phyloP scores from a whole-genome alignment of 129 eudicot species.

The Mikania micrantha region DNA sequence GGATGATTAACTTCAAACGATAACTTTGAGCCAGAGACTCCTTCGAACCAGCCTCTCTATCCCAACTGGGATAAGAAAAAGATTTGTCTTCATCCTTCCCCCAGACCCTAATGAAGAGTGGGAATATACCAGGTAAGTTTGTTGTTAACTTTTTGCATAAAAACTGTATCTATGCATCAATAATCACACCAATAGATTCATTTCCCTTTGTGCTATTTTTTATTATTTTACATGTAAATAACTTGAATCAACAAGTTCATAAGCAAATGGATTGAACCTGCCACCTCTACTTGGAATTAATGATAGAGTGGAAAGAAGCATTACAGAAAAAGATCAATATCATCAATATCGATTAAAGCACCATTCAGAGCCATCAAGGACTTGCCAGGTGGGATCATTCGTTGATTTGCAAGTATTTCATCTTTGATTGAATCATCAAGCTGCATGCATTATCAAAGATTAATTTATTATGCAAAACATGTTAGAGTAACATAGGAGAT shows the following conservation, averaged over 20 bases:
- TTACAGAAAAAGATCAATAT: slow-evolving; percentile 93
- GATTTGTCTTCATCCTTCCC: no score
- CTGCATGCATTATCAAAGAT: slow-evolving; percentile 38
- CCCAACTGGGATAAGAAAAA: no score
- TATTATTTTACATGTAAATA: background rate
- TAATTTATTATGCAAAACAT: slow-evolving; percentile 10
- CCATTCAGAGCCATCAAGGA: slow-evolving; percentile 98
- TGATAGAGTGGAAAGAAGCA: slow-evolving; percentile 17
- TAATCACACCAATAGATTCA: no score
- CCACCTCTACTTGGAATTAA: background rate
- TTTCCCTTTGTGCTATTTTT: background rate
- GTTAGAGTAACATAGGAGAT: background rate
- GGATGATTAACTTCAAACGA: no score
- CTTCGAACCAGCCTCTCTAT: no score
- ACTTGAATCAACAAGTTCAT: background rate
- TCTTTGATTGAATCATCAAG: slow-evolving; percentile 90
- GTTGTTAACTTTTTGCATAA: no score
- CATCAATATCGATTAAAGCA: slow-evolving; percentile 86
- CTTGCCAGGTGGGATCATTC: slow-evolving; percentile 98
- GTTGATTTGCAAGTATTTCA: slow-evolving; percentile 90
- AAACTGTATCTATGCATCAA: no score
- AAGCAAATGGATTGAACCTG: background rate
- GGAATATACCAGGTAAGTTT: no score
- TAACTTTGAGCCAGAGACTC: no score
- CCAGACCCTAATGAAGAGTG: no score